A percentile compares a stretch with the other conserved stretches of the same genome.
Evolutionary conservation across 768 basidiomycete genomes (phyloP).

Genomic region (Russula ochroleuca): DNA sequence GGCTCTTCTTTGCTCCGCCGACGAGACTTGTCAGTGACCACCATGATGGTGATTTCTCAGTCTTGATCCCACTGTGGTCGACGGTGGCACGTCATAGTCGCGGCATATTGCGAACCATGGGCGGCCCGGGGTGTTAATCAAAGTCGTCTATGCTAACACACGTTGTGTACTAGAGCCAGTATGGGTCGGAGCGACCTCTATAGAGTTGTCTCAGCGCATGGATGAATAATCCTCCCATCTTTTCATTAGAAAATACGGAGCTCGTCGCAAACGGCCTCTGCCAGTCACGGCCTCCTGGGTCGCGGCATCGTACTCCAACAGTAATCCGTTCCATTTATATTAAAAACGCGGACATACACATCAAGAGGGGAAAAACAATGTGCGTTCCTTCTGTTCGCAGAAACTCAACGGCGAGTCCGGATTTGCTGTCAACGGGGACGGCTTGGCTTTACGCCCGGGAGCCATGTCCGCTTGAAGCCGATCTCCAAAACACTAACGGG

Average conservation of each 20-base stretch:
- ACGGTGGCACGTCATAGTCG: background rate
- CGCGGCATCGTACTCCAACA: background rate
- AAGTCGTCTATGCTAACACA: background rate
- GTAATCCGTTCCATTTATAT: slow-evolving; percentile 5
- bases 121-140: background rate
- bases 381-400: slow-evolving; percentile 12
- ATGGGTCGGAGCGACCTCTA: background rate
- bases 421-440: slow-evolving; percentile 15
- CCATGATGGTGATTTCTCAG: background rate
- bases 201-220: background rate
- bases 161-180: background rate
- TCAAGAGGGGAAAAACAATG: background rate
- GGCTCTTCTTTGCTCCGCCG: background rate
- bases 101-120: slow-evolving; percentile 2
- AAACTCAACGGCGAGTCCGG: slow-evolving; percentile 23
- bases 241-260: background rate
- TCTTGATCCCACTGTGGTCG: too few species aligned
- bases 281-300: background rate
- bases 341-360: slow-evolving; percentile 5
- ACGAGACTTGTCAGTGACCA: background rate
- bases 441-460: slow-evolving; percentile 9
- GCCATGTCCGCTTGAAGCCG: slow-evolving; percentile 17
- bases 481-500: slow-evolving; percentile 8
- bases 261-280: background rate
- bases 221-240: background rate